Evolutionary conservation across 768 basidiomycete species (phyloP).

Genomic region (Tubosaeta sp.): DNA sequence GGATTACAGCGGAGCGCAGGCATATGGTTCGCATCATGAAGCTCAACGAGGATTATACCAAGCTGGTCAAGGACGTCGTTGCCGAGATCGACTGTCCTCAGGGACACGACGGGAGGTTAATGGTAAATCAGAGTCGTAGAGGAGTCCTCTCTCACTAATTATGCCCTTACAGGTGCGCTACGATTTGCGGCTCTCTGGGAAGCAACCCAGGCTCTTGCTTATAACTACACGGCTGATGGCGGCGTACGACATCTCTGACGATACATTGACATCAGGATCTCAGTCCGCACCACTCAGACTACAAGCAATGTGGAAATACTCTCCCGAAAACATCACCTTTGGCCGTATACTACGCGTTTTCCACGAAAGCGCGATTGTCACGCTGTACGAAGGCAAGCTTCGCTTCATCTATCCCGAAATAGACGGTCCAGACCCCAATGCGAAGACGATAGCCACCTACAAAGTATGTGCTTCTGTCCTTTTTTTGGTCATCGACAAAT

Average conservation of each 20-base stretch:
- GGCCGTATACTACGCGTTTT: slow-evolving; percentile 27
- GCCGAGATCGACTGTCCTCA: slow-evolving; percentile 27
- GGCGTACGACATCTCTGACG: slow-evolving; percentile 26
- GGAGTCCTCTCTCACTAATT: not conserved
- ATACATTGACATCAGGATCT: slow-evolving; percentile 7
- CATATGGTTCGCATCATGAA: slow-evolving; percentile 30
- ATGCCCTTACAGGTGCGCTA: slow-evolving; percentile 21
- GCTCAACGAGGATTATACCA: slow-evolving; percentile 24
- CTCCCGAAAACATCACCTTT: slow-evolving; percentile 22
- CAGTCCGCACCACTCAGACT: slow-evolving; percentile 9
- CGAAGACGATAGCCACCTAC: slow-evolving; percentile 16
- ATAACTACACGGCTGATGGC: slow-evolving; percentile 27
- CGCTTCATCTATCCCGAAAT: slow-evolving; percentile 25
- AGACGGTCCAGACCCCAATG: slow-evolving; percentile 12
- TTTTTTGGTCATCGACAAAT: not conserved
- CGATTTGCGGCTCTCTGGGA: slow-evolving; percentile 26
- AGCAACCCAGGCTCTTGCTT: slow-evolving; percentile 20
- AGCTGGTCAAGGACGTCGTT: slow-evolving; percentile 16
- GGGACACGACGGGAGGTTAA: slow-evolving; percentile 24
- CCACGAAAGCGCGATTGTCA: too few relatives aligned
- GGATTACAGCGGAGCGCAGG: slow-evolving; percentile 27
- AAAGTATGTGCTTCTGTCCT: slow-evolving; percentile 7
- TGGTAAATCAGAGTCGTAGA: slow-evolving; percentile 10
- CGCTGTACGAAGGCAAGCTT: slow-evolving; percentile 23
- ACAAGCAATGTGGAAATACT: slow-evolving; percentile 14